Base-by-base conservation (phyloP, 2,329 filamentous ascomycete species). In the Harringtonia lauricola region DNA sequence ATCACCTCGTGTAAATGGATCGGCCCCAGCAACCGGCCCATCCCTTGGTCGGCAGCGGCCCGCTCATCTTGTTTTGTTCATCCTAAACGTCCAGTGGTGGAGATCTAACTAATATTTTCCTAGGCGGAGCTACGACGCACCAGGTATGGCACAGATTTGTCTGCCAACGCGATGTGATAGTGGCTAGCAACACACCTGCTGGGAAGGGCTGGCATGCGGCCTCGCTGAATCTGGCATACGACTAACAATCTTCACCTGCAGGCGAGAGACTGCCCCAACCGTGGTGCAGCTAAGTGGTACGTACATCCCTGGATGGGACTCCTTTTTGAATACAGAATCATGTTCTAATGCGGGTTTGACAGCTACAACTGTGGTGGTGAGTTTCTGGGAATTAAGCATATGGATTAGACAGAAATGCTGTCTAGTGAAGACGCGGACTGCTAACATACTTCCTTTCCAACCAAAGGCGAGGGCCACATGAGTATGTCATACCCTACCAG, bases 181-280 rank as follows among this genome's bases (percentile, higher is more conserved):
- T 37, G 24, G 39, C 45, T 39, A 43, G 30, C 30, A 31, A 5
- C 12, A 31, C 30, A 13, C 30, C 4, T 31, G 30, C 15, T 7
- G 13, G 13, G 14, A 7, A 13, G 15, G 12, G 30, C 12, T 13
- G 30, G 5, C 21, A 41, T 24, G 39, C 33, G 39, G 41, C 28
- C 42, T 41, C 26, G 47, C 12, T 18, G 10, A 28, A 4, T 12
- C 34, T 36, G n/a, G 22, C 29, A 41, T 15, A 33, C 13, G 15
- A 52, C 52, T 57, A 47, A 60, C 58, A 54, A 44, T 60, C 51
- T 47, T 48, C 9, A 45, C 28, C 24, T 24, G 29, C 54, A 87
- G 84, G 84, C 85, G 59, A 83, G 85, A 59, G 85, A 90, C 59
- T 92, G 86, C 75, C 86, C 86, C 59, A 86, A 80, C 73, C 83